phyloP scores from a whole-genome alignment of 2,329 filamentous ascomycete genomes.

The Chaetomiaceae sp. region DNA sequence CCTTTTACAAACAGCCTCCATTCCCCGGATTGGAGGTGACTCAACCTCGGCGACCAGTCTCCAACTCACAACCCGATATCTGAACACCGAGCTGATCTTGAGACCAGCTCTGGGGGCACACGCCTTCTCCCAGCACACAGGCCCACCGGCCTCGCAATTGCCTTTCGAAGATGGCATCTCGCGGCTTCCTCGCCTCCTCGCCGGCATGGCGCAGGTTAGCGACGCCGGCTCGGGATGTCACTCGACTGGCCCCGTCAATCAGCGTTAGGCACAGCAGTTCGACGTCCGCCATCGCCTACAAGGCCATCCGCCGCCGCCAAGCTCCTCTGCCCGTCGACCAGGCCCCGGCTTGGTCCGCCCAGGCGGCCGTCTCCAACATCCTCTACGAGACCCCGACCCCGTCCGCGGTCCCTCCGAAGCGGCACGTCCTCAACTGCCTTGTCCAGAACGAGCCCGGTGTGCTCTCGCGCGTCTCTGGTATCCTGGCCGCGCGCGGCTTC shows the following conservation, averaged over 20 bases:
- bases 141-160: constrained; percentile 15
- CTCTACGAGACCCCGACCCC: constrained; percentile 95
- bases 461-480: constrained; percentile 90
- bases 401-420: constrained; percentile 76
- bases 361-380: constrained; percentile 94
- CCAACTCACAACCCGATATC: neutral
- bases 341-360: constrained; percentile 76
- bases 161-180: constrained; percentile 36
- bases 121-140: neutral
- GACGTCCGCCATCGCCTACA: constrained; percentile 93
- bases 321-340: constrained; percentile 76
- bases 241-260: constrained; percentile 21
- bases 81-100: neutral
- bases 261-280: constrained; percentile 45
- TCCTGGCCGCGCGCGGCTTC: constrained; percentile 92
- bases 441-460: constrained; percentile 99
- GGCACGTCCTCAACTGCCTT: constrained; percentile 94
- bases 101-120: neutral
- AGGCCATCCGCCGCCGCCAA: constrained; percentile 86
- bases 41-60: constrained; percentile 8
- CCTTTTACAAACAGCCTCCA: neutral
- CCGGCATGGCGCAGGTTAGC: constrained; percentile 30
- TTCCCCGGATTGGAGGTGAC: constrained; percentile 9
- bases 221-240: constrained; percentile 23
- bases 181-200: constrained; percentile 38